Percentiles rank a stretch among this genome's conserved stretches.
phyloP scores from a whole-genome alignment of 2,329 filamentous ascomycete species.

The Colletotrichum sp. region DNA sequence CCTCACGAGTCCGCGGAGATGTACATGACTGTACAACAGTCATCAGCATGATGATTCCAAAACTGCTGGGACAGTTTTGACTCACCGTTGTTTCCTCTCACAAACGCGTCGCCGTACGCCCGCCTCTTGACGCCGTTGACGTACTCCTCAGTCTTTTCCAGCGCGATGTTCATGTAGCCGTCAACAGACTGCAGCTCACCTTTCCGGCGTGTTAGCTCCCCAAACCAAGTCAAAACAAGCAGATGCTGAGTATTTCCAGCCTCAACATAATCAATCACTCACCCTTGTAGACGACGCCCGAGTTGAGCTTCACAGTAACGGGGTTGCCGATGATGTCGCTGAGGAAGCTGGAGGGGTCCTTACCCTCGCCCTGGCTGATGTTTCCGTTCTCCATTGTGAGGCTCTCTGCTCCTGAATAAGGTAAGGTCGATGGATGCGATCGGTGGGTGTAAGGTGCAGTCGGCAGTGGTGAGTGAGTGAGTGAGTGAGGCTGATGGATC shows the following conservation, averaged over 20 bases:
- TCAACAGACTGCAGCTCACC: slow-evolving; percentile 96
- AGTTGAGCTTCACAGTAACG: slow-evolving; percentile 97
- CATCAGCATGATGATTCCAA: slow-evolving; percentile 20
- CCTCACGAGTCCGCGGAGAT: slow-evolving; percentile 67
- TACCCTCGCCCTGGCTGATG: slow-evolving; percentile 70
- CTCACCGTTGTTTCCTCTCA: slow-evolving; percentile 93
- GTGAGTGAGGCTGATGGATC: background rate
- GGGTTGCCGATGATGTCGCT: slow-evolving; percentile 93
- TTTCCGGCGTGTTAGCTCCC: slow-evolving; percentile 38
- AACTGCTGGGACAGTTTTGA: background rate
- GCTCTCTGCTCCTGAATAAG: background rate
- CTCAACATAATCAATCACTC: slow-evolving; percentile 23
- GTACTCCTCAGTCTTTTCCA: slow-evolving; percentile 93
- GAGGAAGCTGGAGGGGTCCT: slow-evolving; percentile 92
- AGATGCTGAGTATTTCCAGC: background rate
- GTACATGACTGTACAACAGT: slow-evolving; percentile 64
- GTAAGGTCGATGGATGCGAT: background rate
- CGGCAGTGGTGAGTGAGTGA: background rate
- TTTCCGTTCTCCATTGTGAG: slow-evolving; percentile 76
- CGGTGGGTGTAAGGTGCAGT: background rate
- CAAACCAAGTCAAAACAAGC: background rate
- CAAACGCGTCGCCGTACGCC: slow-evolving; percentile 92
- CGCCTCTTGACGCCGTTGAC: slow-evolving; percentile 84
- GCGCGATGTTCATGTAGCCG: slow-evolving; percentile 99
- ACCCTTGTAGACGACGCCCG: slow-evolving; percentile 99